These are phyloP conservation scores for Bonia amplexicaulis DNA, from an alignment of 176 grass and related monocot genomes.

Conservation along the genomic window DNA sequence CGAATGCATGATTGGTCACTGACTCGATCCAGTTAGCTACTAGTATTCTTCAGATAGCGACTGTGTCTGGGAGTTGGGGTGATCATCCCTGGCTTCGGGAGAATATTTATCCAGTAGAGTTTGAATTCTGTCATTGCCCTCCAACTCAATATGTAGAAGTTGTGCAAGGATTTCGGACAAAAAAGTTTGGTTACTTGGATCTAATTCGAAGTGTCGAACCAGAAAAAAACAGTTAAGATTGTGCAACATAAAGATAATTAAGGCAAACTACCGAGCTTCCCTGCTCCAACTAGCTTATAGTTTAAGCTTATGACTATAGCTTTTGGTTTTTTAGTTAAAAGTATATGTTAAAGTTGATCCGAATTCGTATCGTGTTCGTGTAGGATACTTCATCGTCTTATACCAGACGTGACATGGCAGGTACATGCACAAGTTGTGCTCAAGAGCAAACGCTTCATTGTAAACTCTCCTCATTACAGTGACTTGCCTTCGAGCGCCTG, in stretches of 20 bases:
- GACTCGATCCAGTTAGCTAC: not conserved
- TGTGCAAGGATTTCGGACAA: not conserved
- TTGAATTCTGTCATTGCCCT: not conserved
- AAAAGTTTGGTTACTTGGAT: not conserved
- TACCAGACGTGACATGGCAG: too few species aligned
- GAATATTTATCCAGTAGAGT: not conserved
- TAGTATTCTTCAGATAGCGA: not conserved
- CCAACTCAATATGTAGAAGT: not conserved
- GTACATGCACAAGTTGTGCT: too few species aligned
- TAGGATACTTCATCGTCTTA: too few species aligned
- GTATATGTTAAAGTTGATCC: too few species aligned
- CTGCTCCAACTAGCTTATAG: too few species aligned
- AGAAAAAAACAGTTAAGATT: not conserved
- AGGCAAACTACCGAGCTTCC: not conserved
- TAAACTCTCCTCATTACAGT: too few species aligned
- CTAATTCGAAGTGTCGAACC: not conserved
- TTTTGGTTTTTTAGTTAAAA: too few species aligned
- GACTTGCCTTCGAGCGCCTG: too few species aligned
- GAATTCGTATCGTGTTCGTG: too few species aligned
- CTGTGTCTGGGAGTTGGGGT: not conserved
- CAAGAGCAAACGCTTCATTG: too few species aligned
- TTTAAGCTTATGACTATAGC: too few species aligned
- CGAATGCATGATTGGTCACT: not conserved
- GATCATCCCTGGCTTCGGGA: not conserved
- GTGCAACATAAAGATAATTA: not conserved